phyloP scores from a whole-genome alignment of 306 rosid species.

The Oxytropis ochrocephala region DNA sequence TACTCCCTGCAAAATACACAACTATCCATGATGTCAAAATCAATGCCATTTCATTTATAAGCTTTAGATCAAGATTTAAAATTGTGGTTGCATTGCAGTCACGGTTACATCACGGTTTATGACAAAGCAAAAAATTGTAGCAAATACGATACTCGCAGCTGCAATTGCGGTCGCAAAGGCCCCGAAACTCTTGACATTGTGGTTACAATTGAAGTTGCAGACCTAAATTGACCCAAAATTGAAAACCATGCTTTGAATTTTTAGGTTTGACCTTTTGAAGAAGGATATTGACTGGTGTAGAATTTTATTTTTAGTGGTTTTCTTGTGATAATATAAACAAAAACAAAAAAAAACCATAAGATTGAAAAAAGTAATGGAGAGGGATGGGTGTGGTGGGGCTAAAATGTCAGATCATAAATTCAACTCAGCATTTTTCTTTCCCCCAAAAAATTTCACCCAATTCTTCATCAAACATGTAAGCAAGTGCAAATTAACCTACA shows the following conservation, averaged over 20 bases:
- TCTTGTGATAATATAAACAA: background rate
- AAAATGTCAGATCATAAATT: background rate
- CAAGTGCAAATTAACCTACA: background rate
- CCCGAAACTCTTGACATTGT: no score
- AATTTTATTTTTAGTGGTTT: background rate
- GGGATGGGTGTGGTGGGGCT: background rate
- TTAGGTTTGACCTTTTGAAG: background rate
- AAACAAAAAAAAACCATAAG: background rate
- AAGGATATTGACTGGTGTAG: background rate
- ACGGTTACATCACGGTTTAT: background rate
- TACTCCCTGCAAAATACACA: slow-evolving; percentile 30
- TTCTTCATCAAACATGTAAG: background rate
- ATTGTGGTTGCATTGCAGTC: background rate
- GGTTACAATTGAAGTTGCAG: background rate
- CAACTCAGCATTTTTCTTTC: background rate
- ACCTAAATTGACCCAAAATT: background rate
- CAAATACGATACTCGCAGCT: background rate
- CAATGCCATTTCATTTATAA: background rate
- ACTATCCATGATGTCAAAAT: background rate
- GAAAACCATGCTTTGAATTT: background rate
- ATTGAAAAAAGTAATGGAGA: background rate
- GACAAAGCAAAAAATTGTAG: background rate
- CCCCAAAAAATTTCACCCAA: background rate
- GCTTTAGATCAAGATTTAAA: background rate
- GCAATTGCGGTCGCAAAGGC: no score